Percentiles rank a stretch among this genome's conserved stretches.
Conservation (phyloP, 345 rosid genomes). For the Lepidium aucheri region DNA sequence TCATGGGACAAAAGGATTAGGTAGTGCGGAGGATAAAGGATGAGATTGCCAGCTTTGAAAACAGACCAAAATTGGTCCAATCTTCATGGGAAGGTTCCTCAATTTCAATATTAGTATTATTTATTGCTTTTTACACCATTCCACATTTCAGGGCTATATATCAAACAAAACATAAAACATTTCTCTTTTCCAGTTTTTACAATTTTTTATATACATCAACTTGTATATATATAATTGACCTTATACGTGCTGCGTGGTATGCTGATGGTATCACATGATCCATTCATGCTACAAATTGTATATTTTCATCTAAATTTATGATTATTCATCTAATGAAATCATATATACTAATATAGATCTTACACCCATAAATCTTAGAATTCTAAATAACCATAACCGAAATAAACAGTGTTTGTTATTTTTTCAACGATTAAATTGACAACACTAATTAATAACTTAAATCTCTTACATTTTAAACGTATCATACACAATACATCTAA, state of each 20-base stretch:
- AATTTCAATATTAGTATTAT: neutral
- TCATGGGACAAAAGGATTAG: slow-evolving; percentile 18
- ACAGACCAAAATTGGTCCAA: neutral
- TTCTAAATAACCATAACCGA: too few relatives aligned
- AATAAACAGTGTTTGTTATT: too few relatives aligned
- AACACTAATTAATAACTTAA: too few relatives aligned
- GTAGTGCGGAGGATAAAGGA: slow-evolving; percentile 17
- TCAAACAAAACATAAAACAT: neutral
- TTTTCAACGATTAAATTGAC: too few relatives aligned
- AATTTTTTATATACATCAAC: slow-evolving; percentile 6
- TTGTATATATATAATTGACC: slow-evolving; percentile 15
- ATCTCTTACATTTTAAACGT: too few relatives aligned
- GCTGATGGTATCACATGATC: slow-evolving; percentile 10
- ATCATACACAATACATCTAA: too few relatives aligned
- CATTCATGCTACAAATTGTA: neutral
- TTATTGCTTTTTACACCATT: slow-evolving; percentile 6
- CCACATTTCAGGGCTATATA: neutral
- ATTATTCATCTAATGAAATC: neutral
- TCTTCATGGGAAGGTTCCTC: slow-evolving; percentile 20
- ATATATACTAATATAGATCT: neutral
- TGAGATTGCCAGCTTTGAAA: slow-evolving; percentile 27
- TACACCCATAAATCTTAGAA: neutral
- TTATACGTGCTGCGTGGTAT: slow-evolving; percentile 17
- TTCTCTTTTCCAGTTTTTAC: neutral
- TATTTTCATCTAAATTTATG: neutral